Base-by-base conservation (phyloP, 768 basidiomycete genomes). In the Tubosaeta sp. region DNA sequence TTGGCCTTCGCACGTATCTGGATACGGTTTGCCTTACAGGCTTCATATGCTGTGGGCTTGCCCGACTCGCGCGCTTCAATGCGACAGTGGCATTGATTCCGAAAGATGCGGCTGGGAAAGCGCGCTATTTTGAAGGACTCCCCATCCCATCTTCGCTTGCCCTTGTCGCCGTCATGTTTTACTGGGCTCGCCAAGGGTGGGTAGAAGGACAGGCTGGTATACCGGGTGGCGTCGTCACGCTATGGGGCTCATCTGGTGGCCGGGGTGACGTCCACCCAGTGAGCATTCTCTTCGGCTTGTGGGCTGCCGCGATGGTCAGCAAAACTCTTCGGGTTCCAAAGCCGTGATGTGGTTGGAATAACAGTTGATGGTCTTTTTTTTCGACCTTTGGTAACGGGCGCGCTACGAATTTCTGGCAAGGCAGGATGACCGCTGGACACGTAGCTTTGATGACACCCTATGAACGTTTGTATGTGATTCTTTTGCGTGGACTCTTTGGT, bases 241-340 rank as follows among this genome's bases (percentile, higher is more conserved):
- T 91, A 13, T 91, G 88, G 85, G 90, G 88, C 16, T 58, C 73
- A 34, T 64, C 73, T 31, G 90, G 87, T 12, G 86, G 86, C 10
- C 79, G 84, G 31, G 86, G 94, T 61, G 95, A 98, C 59, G 61
- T 98, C 44, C 97, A 99, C 69, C 71, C 81, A 35, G 84, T 85
- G 38, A 84, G 84, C 62, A 55, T 90, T 33, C 64, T 95, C n/a
- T 91, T 93, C 69, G 86, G 74, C 7, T 65, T 76, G 12, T 98
- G 94, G 95, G 95, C 89, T 9, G 87, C 93, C 14, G 88, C 90
- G 44, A 98, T 99, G 95, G 90, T 99, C 57, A 95, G 91, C 78
- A 98, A 98, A 74, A 98, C 97, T 14, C 75, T 99, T 43, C 80
- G 84, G 46, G 83, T 97, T 47, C 89, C 91, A 12, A 93, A 93